Evolutionary conservation across 129 eudicot species (phyloP).

Genomic region (Flaveria linearis): DNA sequence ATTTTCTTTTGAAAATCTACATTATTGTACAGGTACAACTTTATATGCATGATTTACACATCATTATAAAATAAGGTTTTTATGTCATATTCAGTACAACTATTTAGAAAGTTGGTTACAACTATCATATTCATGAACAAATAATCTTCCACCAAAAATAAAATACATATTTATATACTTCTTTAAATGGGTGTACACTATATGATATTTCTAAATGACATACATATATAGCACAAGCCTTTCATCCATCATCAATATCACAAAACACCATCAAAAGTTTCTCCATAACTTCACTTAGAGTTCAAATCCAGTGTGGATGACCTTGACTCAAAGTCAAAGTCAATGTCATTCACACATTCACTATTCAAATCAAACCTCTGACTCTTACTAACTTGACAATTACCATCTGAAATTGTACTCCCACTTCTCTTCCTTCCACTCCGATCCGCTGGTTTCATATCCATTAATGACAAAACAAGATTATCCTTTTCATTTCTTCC

Average conservation of each 20-base stretch:
- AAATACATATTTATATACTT: conserved; percentile 38
- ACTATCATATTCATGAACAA: conserved; percentile 13
- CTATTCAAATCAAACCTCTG: conserved; percentile 66
- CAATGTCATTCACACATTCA: conserved; percentile 51
- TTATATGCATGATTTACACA: conserved; percentile 29
- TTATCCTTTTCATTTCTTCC: conserved; percentile 48
- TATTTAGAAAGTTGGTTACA: conserved; percentile 9
- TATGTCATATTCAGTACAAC: conserved; percentile 22
- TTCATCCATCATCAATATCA: conserved; percentile 39
- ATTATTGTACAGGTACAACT: conserved; percentile 32
- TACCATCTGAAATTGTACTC: conserved; percentile 48
- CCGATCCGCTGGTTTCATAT: conserved; percentile 37
- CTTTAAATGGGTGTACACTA: conserved; percentile 24
- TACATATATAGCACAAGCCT: conserved; percentile 37
- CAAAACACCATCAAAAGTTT: conserved; percentile 40
- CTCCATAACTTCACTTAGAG: conserved; percentile 38
- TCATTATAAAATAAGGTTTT: conserved; percentile 16
- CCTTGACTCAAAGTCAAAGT: conserved; percentile 61
- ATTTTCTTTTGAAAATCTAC: conserved; percentile 22
- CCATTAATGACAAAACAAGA: conserved; percentile 55
- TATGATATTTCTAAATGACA: conserved; percentile 35
- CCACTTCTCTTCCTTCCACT: conserved; percentile 62
- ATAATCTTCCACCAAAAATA: conserved; percentile 16
- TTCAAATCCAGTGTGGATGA: conserved; percentile 62
- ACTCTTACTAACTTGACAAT: conserved; percentile 48